A percentile compares a stretch with the other conserved stretches of the same genome.
Conservation (phyloP, 257 asterid species). For the Solanum dulcamara region DNA sequence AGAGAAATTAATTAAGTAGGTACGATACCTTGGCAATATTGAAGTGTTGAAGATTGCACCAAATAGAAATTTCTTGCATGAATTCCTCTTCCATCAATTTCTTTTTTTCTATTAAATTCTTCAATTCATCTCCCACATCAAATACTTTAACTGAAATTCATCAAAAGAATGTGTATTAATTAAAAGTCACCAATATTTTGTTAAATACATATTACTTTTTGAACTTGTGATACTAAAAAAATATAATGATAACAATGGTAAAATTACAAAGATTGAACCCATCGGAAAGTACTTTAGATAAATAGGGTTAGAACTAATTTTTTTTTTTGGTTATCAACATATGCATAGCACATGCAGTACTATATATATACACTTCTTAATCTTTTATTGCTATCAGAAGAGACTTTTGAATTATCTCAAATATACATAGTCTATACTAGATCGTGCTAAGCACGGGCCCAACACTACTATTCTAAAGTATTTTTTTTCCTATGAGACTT, state of each 20-base stretch:
- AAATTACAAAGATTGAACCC: no score
- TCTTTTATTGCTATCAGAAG: no score
- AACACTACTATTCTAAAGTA: no score
- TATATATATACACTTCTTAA: no score
- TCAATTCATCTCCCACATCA: background rate
- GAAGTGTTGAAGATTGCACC: conserved; percentile 8
- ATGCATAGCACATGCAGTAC: no score
- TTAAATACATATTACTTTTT: background rate
- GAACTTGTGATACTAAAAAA: background rate
- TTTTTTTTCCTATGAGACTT: no score
- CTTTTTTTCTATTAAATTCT: background rate
- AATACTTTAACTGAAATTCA: background rate
- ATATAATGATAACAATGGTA: background rate
- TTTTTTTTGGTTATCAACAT: no score
- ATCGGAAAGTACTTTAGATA: no score
- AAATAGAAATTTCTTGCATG: conserved; percentile 1
- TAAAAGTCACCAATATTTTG: background rate
- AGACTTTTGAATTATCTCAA: no score
- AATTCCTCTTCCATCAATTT: background rate
- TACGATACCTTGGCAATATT: conserved; percentile 4
- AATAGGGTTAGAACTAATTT: no score
- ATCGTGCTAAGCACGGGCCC: no score
- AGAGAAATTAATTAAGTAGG: background rate
- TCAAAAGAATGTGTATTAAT: background rate
- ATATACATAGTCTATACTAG: no score